Evolutionary conservation across 441 rosid species (phyloP), one percentile per base, ranked within the genome.

Genomic region (Populus hybrid): DNA sequence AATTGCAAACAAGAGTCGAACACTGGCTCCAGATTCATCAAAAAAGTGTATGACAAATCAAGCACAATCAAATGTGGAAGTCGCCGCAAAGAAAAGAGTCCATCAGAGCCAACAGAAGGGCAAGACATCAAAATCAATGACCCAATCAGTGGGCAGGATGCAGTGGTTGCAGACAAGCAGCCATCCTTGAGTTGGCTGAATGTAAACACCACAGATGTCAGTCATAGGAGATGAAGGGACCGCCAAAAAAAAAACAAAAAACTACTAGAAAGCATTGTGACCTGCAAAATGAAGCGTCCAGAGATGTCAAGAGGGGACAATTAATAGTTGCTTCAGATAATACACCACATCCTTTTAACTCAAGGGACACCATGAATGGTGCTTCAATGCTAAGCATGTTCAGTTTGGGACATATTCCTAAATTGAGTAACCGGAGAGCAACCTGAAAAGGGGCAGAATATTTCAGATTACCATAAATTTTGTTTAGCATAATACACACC

Each of bases 281-380:
- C 99, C 98, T 79, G 95, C 99, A 94, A 86, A 97, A 97, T 64
- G 99, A 97, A 78, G 98, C 97, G 85, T 97, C 99, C 75, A 97
- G 88, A 75, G 99, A 92, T 76, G 89, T 92, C 67, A 94, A 84
- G 53, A 84, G 91, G 76, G 98, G 98, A 78, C 98, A 94, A 57
- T 89, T 81, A 75, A 97, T 92, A 73, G 89, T 86, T 78, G 94
- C 98, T 78, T 92, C 92, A 53, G 98, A 91, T 78, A 94, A 82
- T 20, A 87, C 95, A 82, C 98, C 99, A 73, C 98, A 97, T 79
- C 98, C 98, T 86, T 97, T 91, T 87, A 97, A 88, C 90, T 94
- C 98, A 30, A 97, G 95, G 63, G 91, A 82, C 81, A 87, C 89
- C 99, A 97, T 91, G 77, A 50, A 74, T 8, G 92, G 92, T 21